Base-by-base conservation (phyloP, 2,329 filamentous ascomycete genomes). In the Simplicillium sp. region DNA sequence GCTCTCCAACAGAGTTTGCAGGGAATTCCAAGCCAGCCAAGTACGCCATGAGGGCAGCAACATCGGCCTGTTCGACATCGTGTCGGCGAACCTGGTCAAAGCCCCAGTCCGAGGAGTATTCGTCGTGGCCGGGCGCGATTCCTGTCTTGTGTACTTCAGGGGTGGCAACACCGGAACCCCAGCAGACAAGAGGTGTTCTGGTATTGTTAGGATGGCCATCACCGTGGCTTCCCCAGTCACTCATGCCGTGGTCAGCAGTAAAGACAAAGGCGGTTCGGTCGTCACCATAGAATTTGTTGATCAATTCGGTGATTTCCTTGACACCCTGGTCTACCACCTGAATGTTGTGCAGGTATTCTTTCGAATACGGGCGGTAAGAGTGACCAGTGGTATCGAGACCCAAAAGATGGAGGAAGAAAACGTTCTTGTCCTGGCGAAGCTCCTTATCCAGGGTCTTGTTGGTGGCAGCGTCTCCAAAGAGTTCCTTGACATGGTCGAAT, bases 171-270 rank as follows among this genome's bases (percentile, higher is more conserved):
- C 92, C 92, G 40, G 92, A 87, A 11, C 92, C 92, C 92, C 92
- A 98, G 3, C 76, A 81, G 50, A 98, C 86, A 28, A 98, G 68
- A 1, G 92, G 92, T 1, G 92, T 98, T 38, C 92, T 78, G 3
- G 92, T 98, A 54, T 97, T 98, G 60, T 98, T 86, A 0, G 92
- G 92, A 61, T 98, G 89, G 7, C 92, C 92, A 59, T 98, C 92
- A 31, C 94, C 94, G 59, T 98, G 94, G 52, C 89, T 97, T n/a
- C 94, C 92, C 82, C 85, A 96, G 61, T 98, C 92, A 55, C 87
- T 97, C 92, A 98, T 98, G 14, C 92, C 92, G 60, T 98, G 92
- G 56, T 98, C 92, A 7, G 92, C 92, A 1, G 94, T 98, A 57
- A 98, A 98, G 13, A 98, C 78, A 58, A 90, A 98, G 0, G 94